Base-by-base conservation (phyloP, 495 filamentous ascomycete genomes). In the Coniosporium apollinis region DNA sequence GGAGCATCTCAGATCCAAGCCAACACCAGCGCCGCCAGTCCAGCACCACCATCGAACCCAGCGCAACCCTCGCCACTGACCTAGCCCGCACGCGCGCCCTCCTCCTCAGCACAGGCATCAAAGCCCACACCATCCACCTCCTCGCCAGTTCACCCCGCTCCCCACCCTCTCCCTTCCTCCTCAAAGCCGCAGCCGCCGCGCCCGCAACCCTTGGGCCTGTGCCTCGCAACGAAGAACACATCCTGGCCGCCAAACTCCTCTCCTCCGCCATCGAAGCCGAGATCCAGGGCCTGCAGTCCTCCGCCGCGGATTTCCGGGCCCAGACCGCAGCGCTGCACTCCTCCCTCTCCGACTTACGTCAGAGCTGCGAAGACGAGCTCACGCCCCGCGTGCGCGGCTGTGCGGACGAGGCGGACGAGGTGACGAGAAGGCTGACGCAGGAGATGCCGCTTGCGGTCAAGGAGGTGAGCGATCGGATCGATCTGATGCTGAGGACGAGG, bases 41-140 rank as follows among this genome's bases (percentile, higher is more conserved):
- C 10, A 56, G 59, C 26, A 47, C 36, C 4, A 55, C n/a, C n/a
- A 55, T 8, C 44, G 7, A 48, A 48, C 22, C 20, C 54, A 38
- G 29, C 49, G 47, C 26, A n/a, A 30, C 16, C 26, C 20, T 14
- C 22, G 57, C 52, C 41, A 66, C 68, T 9, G 84, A 93, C 45
- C 67, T 89, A 14, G 80, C 79, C 33, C 72, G 82, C 26, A 67
- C 79, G 2, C 64, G 70, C 36, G 69, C 83, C 2, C 62, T 91
- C 0, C 67, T 92, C 19, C 62, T 93, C 21, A 81, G 76, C 39
- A 78, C 82, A 0, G 85, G 84, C 29, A 74, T 92, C 51, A 87
- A 87, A 54, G 85, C 85, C 0, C 69, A 72, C 41, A 80, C 84
- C 47, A 79, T 93, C 38, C 61, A 64, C 25, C 69, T 74, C 8